Evolutionary conservation across 2,329 filamentous ascomycete species (phyloP).

Genomic region (Trematosphaeria pertusa): DNA sequence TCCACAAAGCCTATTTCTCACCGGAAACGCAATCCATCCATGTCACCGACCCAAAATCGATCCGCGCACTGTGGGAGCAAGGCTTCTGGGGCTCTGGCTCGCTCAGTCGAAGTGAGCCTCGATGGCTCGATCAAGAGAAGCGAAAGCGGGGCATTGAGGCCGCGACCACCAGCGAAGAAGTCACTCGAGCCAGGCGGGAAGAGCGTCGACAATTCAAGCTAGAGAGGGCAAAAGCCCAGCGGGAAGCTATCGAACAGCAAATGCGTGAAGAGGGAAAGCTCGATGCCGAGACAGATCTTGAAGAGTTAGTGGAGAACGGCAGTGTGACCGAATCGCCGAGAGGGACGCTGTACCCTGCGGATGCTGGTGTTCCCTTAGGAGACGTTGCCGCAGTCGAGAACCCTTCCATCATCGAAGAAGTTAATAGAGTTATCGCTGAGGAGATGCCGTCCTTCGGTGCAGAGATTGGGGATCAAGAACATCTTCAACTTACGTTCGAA

Average conservation of each 20-base stretch:
- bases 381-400: conserved; percentile 15
- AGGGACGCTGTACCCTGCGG: conserved; percentile 26
- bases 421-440: conserved; percentile 19
- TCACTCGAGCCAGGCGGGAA: conserved; percentile 76
- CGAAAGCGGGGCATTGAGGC: conserved; percentile 70
- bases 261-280: conserved; percentile 61
- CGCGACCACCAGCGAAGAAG: conserved; percentile 78
- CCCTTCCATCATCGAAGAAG: conserved; percentile 19
- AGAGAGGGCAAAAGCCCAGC: conserved; percentile 86
- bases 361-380: conserved; percentile 10
- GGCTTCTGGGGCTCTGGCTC: conserved; percentile 97
- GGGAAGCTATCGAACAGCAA: conserved; percentile 80
- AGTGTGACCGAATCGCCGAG: conserved; percentile 24
- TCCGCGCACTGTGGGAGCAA: conserved; percentile 89
- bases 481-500: conserved; percentile 88
- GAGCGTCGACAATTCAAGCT: conserved; percentile 87
- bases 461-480: conserved; percentile 65
- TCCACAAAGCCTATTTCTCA: conserved; percentile 82
- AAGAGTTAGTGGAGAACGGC: conserved; percentile 40
- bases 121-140: conserved; percentile 86
- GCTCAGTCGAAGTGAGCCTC: conserved; percentile 92
- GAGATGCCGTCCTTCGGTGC: conserved; percentile 12
- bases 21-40: conserved; percentile 81
- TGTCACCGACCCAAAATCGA: conserved; percentile 76
- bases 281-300: conserved; percentile 27